Conservation (phyloP, 2,329 filamentous ascomycete genomes). For the Alternaria triticimaculans region DNA sequence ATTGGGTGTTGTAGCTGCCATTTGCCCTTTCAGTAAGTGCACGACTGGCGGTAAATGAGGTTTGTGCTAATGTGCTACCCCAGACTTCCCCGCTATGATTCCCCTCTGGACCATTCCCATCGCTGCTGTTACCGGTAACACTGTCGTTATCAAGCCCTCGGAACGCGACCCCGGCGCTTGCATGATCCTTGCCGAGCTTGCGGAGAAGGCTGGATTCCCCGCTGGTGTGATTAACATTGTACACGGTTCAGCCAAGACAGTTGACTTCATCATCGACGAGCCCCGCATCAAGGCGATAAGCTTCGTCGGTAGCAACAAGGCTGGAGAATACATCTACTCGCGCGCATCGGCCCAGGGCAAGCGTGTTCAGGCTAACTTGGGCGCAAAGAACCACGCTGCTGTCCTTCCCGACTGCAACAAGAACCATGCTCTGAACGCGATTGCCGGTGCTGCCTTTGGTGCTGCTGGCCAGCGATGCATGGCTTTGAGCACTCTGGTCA, state of each 20-base stretch:
- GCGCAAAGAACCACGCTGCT: constrained; percentile 87
- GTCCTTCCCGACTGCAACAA: constrained; percentile 88
- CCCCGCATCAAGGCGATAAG: constrained; percentile 84
- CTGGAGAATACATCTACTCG: constrained; percentile 83
- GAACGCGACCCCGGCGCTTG: constrained; percentile 83
- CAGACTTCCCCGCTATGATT: constrained; percentile 91
- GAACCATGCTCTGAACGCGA: constrained; percentile 85
- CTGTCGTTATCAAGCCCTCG: constrained; percentile 82
- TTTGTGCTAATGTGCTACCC: constrained; percentile 28
- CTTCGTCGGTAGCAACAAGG: constrained; percentile 88
- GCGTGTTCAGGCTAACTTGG: constrained; percentile 85
- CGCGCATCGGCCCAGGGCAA: constrained; percentile 84
- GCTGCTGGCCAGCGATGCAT: constrained; percentile 87
- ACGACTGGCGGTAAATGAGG: background rate
- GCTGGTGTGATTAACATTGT: constrained; percentile 83
- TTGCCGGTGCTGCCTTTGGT: constrained; percentile 83
- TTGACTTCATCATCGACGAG: constrained; percentile 86
- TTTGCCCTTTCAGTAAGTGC: constrained; percentile 81
- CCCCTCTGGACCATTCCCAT: constrained; percentile 90
- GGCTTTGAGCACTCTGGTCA: constrained; percentile 82
- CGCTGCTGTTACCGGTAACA: constrained; percentile 83
- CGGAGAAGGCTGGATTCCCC: constrained; percentile 80
- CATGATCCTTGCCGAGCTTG: constrained; percentile 84
- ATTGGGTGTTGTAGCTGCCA: constrained; percentile 79
- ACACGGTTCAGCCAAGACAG: constrained; percentile 79